Evolutionary conservation across 768 basidiomycete genomes (phyloP).

Genomic region (Lepiota subincarnata): DNA sequence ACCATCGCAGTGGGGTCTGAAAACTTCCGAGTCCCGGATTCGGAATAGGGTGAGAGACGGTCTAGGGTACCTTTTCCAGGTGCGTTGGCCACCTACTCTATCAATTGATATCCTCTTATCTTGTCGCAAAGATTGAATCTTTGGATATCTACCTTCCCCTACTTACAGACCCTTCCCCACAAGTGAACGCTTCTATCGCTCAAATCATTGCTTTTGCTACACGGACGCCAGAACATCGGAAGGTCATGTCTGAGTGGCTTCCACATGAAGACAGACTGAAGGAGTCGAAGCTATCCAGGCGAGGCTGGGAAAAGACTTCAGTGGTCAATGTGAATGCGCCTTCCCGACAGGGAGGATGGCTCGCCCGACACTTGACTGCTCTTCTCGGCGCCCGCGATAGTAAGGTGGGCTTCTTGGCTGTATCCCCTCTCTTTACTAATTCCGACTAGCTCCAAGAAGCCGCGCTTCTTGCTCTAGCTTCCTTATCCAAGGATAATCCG

Average conservation of each 20-base stretch:
- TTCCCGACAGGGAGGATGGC: conserved; percentile 54
- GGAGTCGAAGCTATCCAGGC: conserved; percentile 41
- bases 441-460: conserved; percentile 58
- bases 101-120: neutral
- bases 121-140: conserved; percentile 41
- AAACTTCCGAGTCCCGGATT: conserved; percentile 36
- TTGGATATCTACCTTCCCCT: conserved; percentile 68
- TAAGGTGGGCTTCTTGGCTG: conserved; percentile 38
- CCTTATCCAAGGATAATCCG: conserved; percentile 61
- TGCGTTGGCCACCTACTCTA: conserved; percentile 20
- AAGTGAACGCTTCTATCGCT: conserved; percentile 47
- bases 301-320: conserved; percentile 73
- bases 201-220: conserved; percentile 54
- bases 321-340: conserved; percentile 32
- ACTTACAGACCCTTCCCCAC: conserved; percentile 38
- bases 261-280: conserved; percentile 52
- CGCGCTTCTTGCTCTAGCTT: conserved; percentile 56
- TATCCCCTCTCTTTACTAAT: neutral
- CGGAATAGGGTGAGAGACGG: conserved; percentile 52
- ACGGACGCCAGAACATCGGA: conserved; percentile 46
- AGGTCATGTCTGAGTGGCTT: conserved; percentile 55
- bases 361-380: conserved; percentile 43
- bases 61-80: conserved; percentile 58
- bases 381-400: conserved; percentile 48
- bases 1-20: conserved; percentile 64